Conservation (phyloP, 2,329 filamentous ascomycete genomes). For the Paecilomyces formosus region DNA sequence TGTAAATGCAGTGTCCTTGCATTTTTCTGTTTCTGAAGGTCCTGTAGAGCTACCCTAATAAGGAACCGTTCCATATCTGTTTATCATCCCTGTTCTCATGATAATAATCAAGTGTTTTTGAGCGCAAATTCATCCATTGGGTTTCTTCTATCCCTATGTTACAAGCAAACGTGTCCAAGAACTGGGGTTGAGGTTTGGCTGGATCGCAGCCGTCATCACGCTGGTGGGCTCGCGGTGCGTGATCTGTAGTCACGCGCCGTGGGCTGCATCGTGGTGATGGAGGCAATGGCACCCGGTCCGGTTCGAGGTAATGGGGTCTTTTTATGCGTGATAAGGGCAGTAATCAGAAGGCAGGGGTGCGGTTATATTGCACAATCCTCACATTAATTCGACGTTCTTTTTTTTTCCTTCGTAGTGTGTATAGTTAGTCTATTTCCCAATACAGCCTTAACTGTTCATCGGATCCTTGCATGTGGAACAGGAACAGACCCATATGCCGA, state of each 20-base stretch:
- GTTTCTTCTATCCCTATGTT: not conserved
- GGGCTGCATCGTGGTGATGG: not conserved
- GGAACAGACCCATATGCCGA: not conserved
- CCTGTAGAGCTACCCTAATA: slow-evolving; percentile 30
- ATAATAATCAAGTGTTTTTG: slow-evolving; percentile 32
- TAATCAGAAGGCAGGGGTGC: not conserved
- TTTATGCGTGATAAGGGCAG: not conserved
- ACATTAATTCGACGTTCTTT: not conserved
- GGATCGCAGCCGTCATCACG: not conserved
- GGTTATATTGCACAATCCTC: not conserved
- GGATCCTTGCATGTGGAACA: not conserved
- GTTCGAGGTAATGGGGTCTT: not conserved
- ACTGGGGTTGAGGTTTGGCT: not conserved
- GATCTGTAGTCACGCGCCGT: not conserved
- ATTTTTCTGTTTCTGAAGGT: slow-evolving; percentile 28
- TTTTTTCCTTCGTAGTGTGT: not conserved
- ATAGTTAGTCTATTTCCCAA: not conserved
- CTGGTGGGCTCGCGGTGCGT: not conserved
- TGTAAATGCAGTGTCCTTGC: slow-evolving; percentile 34
- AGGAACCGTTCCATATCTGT: slow-evolving; percentile 19
- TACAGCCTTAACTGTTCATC: not conserved
- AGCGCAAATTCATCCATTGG: not conserved
- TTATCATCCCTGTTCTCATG: slow-evolving; percentile 22
- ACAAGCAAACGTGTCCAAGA: not conserved
- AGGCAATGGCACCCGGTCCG: not conserved